Base-by-base conservation (phyloP, 331 rosid species). In the Cydonia oblonga region DNA sequence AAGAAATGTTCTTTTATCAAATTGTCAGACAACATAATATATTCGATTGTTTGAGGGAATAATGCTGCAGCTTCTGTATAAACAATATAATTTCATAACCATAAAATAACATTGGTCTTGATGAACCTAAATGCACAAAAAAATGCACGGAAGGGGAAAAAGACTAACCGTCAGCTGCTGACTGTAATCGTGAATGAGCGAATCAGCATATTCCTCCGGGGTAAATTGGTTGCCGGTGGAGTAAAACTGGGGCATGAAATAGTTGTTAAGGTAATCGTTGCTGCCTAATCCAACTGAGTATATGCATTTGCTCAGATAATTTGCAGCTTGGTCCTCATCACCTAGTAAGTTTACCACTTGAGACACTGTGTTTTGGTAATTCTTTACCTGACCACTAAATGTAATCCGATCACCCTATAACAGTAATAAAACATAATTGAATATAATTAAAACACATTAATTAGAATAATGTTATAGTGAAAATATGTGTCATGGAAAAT, bases 251-350 rank as follows among this genome's bases (percentile, higher is more conserved):
- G 99, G 97, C 96, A 87, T 86, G 88, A 95, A 95, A 78, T 95
- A 95, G 86, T 95, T 91, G 87, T 95, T 95, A 6, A 95, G 97
- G 80, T 95, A 95, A 75, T 91, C 99, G 52, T 95, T 95, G 83
- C 97, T 95, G 32, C 99, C 99, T 64, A 95, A 49, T 63, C 96
- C 97, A 32, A 95, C 70, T 25, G 99, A 87, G 78, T 84, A 91
- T 38, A 95, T 89, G 80, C 99, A 95, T 75, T 69, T 88, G 74
- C 86, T 78, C 6, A 95, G 72, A 75, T 95, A 87, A 78, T 78
- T 70, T 56, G 96, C 84, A 2, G 97, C 82, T 51, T 76, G 13
- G 60, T 84, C 68, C 76, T 84, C 88, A 35, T 77, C 77, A 64
- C 97, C 97, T 0, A 89, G 70, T 38, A 89, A 7, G 74, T 83